phyloP scores from a whole-genome alignment of 331 rosid genomes.

The Quercus lobata region DNA sequence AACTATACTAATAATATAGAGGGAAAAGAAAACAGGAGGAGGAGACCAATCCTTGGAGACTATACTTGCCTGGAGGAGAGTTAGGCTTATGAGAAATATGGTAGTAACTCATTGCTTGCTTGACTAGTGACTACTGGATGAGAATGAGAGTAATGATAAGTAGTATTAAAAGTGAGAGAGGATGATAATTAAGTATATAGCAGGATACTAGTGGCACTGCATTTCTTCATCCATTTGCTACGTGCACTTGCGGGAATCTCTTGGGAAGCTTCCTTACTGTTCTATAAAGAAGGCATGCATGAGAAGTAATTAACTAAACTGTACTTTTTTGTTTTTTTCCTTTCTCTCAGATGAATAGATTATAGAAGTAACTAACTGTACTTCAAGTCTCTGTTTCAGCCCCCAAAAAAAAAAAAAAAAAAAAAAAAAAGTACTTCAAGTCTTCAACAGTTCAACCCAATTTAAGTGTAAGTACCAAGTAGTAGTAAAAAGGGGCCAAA shows the following conservation, averaged over 20 bases:
- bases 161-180: neutral
- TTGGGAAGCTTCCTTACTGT: neutral
- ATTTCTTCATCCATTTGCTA: neutral
- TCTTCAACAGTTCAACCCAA: neutral
- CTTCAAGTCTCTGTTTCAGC: too few species aligned
- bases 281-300: neutral
- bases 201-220: neutral
- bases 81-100: conserved; percentile 15
- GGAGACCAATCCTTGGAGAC: neutral
- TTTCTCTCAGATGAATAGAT: too few species aligned
- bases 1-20: neutral
- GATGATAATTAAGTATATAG: neutral
- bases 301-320: neutral
- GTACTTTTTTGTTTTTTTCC: too few species aligned
- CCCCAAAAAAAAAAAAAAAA: too few species aligned
- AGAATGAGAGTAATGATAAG: too few species aligned
- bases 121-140: neutral
- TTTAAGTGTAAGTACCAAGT: neutral
- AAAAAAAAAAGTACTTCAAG: too few species aligned
- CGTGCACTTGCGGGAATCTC: neutral
- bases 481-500: neutral
- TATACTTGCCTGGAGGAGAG: conserved; percentile 13
- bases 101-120: neutral
- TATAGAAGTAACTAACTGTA: too few species aligned
- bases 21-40: neutral